Evolutionary conservation across 805 yeast genomes (phyloP), one percentile per base, ranked within the genome.

Genomic region (Tetrapisispora taiwanensis): DNA sequence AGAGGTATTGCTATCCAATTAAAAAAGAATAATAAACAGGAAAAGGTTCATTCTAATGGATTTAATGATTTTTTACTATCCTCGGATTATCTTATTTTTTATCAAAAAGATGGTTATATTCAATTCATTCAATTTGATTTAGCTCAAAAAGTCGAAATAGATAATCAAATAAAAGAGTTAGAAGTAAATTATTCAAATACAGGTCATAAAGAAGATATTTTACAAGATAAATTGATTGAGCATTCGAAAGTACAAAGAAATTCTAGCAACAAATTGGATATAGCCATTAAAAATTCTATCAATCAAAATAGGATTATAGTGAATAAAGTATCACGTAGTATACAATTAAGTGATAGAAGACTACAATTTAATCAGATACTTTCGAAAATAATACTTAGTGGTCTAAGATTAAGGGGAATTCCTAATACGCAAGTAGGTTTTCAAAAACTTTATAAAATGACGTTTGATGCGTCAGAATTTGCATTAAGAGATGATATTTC

Each of bases 381-480:
- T 22, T 66, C 70, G 5, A 56, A 56, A 36, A 52, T 66, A 45
- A 59, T 69, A 14, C 49, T 60, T 13, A 57, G 66, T 39, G 72
- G 70, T 34, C 52, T 69, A 36, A 55, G 69, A 32, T 45, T 67
- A 26, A 47, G 70, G 38, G 63, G 62, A 13, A 48, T 68, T n/a
- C 48, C 63, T 35, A 53, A 50, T 52, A 41, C 54, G 45, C 49
- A 57, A 45, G 26, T 56, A 34, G 49, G 67, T 46, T 47, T 62
- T 51, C 57, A 63, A 47, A 51, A 64, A 53, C 49, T 70, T n/a
- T 65, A 62, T 50, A 54, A 60, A 40, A 58, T 64, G 47, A 59
- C 70, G 0, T 63, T 55, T 45, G 57, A 59, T 41, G 62, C 72
- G 0, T 59, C 70, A 3, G 66, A 65, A 44, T 70, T 69, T 45